Base-by-base conservation (phyloP, 1,139 yeast species). In the Suhomyces bribrorum region DNA sequence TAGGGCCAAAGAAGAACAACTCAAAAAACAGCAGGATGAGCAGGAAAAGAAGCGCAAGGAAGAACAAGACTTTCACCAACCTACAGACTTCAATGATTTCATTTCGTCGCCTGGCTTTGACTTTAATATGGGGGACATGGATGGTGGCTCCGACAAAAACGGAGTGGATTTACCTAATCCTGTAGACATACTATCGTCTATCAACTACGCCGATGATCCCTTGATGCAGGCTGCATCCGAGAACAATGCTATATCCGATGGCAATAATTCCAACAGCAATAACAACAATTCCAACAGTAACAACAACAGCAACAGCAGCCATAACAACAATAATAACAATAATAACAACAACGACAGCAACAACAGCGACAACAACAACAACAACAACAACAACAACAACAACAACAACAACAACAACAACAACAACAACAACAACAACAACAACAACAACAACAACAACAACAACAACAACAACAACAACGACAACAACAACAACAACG, bases 181-280 rank as follows among this genome's bases (percentile, higher is more conserved):
- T 1, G 50, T 66, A 3, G 75, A 70, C 39, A 66, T 69, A 14
- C 57, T 71, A 15, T 61, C 71, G 11, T 53, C 66, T 1, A 64
- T 69, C 25, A 61, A 57, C 45, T 68, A 67, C 44, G 45, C 40
- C 4, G 54, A 49, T 22, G 50, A 45, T 24, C 34, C 46, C 3
- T 23, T 41, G 18, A 26, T 38, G 35, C 40, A 34, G 11, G 36
- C 24, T 14, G 23, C 29, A 6, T 23, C 26, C 14, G 44, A 40
- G 5, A 30, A 18, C 23, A 32, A 36, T 16, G 37, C 22, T 23
- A 14, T 32, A 26, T 11, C 16, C 11, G 34, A 35, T 24, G 29
- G 14, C 37, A 46, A 48, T 22, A 48, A 26, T 14, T 34, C 36
- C 15, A 34, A 45, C 11, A 40, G 37, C 13, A 28, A 32, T 12